Base-by-base conservation (phyloP, 306 rosid species). In the Prinsepia uniflora region DNA sequence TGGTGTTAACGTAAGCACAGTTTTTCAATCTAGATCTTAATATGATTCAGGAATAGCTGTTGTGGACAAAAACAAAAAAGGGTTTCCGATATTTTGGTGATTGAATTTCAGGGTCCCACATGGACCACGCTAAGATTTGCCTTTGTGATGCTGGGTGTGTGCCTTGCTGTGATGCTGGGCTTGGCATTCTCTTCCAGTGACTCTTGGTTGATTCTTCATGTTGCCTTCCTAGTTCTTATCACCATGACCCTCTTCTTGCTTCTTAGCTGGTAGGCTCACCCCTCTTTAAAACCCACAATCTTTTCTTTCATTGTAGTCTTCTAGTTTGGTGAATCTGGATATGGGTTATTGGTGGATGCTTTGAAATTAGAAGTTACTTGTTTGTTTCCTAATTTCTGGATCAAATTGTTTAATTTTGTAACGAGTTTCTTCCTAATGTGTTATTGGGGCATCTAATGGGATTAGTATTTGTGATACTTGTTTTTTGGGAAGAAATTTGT, bases 111-210 rank as follows among this genome's bases (percentile, higher is more conserved):
- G 98, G 85, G 80, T 40, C 87, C 96, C 20, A 92, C 98, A 42
- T 92, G 96, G 98, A 78, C 82, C 61, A 83, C 98, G 8, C 81
- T 92, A 34, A 84, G 86, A 75, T 82, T 87, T 1, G 45, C 88
- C 45, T 92, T 92, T 81, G 60, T 87, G 71, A 39, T 91, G 92
- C 72, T 94, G 85, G 96, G 92, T 79, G 67, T 94, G 14, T 86
- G 83, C 65, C 96, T 94, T 52, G 65, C 82, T 72, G 74, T 91
- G 79, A 89, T 94, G 91, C 76, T 90, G 83, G 87, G 81, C 56
- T 82, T 94, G 60, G 96, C 99, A 47, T 84, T 94, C 80, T 87
- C 99, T 73, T 82, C 96, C 68, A 87, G 91, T 70, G 99, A 94
- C 70, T 87, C 95, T 22, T 84, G 74, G 68, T 72, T 94, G 95